Base-by-base conservation (phyloP, 1,139 yeast genomes). In the Debaryomyces fabryi region DNA sequence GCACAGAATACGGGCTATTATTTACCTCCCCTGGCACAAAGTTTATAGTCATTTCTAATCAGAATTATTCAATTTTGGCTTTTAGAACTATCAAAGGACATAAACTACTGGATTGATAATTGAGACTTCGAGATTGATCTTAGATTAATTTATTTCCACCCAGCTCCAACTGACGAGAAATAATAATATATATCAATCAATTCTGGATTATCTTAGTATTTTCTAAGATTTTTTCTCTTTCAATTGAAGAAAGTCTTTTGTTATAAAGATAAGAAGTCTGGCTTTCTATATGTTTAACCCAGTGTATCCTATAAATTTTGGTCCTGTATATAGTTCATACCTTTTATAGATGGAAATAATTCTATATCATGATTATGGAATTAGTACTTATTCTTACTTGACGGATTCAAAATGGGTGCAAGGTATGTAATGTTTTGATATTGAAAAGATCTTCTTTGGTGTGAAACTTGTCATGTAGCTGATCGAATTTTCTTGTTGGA, bases 21-120 rank as follows among this genome's bases (percentile, higher is more conserved):
- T 85, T 87, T 30, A 93, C 96, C 61, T 88, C 89, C 1, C 97
- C 97, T 2, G 97, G 97, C 33, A 88, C 79, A 62, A 87, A 88
- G 52, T 82, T 79, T 48, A 86, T 67, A 6, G 87, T 73, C 90
- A 85, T 85, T 39, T 34, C 27, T 35, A 33, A 13, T 32, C 21
- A 15, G 30, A 27, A 32, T 32, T 34, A 34, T 34, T 10, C 10
- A 35, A 12, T 10, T n/a, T 35, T 20, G 16, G 15, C 23, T 35
- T 16, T 21, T 6, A 12, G 23, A n/a, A 16, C 25, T 20, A 10
- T 35, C 8, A 35, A 35, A 12, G 15, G 20, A 20, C 15, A 21
- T 20, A 21, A 6, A 35, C 25, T 7, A 4, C 20, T 20, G 8
- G 13, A 4, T 35, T 13, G n/a, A n/a, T 18, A 5, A 16, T 34